A percentile compares a stretch with the other conserved stretches of the same genome.
These are phyloP conservation scores for Xanthoparmelia taractica DNA, from an alignment of 495 filamentous ascomycete genomes.

Conservation along the genomic window DNA sequence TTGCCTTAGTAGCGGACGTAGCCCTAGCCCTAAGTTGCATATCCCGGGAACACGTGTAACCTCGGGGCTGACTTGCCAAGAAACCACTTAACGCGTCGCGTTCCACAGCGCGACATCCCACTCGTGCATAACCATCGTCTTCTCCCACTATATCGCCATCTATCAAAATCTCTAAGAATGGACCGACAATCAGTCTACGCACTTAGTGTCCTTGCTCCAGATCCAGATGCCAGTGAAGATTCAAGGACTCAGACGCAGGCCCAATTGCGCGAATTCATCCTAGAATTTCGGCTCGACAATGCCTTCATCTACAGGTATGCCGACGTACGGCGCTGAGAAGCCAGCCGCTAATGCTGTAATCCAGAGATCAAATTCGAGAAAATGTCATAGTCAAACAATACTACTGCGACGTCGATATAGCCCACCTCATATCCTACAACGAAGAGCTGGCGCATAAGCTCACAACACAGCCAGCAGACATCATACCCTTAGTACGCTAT, in stretches of 20 bases:
- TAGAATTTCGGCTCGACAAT: slow-evolving; percentile 93
- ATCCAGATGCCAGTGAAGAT: slow-evolving; percentile 55
- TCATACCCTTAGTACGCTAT: slow-evolving; percentile 73
- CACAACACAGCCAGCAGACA: slow-evolving; percentile 81
- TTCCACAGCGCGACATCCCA: background rate
- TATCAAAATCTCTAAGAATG: slow-evolving; percentile 42
- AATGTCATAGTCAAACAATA: slow-evolving; percentile 93
- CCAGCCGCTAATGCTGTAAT: background rate
- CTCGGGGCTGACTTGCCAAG: background rate
- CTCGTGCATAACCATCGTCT: background rate
- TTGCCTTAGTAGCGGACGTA: too few species aligned
- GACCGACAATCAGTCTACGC: slow-evolving; percentile 83
- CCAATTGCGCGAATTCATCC: slow-evolving; percentile 66
- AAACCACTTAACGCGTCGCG: slow-evolving; percentile 19
- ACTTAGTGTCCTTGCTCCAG: slow-evolving; percentile 66
- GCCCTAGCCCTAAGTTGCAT: too few species aligned
- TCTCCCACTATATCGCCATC: background rate
- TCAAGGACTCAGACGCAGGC: slow-evolving; percentile 48
- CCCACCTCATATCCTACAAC: slow-evolving; percentile 92
- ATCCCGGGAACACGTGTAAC: too few species aligned
- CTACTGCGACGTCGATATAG: slow-evolving; percentile 94
- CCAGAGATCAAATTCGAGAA: slow-evolving; percentile 88
- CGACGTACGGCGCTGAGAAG: background rate
- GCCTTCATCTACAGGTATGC: slow-evolving; percentile 85
- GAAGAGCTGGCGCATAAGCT: slow-evolving; percentile 91